Conservation (phyloP, 2,329 filamentous ascomycete genomes). For the Hypoxylon sp. region DNA sequence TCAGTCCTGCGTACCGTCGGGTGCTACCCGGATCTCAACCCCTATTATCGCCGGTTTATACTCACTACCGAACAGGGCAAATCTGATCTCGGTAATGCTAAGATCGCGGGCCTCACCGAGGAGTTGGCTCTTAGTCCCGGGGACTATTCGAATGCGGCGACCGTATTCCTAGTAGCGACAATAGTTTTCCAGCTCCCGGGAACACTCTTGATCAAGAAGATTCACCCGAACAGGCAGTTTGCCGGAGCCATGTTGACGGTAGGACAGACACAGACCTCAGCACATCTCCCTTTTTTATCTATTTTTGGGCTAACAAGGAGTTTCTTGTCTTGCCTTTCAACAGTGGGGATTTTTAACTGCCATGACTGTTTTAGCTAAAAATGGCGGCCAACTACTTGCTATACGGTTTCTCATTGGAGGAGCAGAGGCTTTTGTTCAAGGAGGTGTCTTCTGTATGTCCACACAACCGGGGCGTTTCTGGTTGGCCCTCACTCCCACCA, state of each 20-base stretch:
- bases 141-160: slow-evolving; percentile 46
- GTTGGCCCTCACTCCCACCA: neutral
- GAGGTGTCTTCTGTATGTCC: slow-evolving; percentile 47
- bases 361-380: slow-evolving; percentile 42
- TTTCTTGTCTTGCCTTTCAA: slow-evolving; percentile 27
- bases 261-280: slow-evolving; percentile 23
- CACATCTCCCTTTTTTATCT: neutral
- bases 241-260: slow-evolving; percentile 45
- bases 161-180: slow-evolving; percentile 43
- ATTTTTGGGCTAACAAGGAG: slow-evolving; percentile 21
- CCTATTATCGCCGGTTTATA: slow-evolving; percentile 9
- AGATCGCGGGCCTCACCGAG: slow-evolving; percentile 47
- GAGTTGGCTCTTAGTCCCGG: slow-evolving; percentile 42
- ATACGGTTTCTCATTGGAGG: slow-evolving; percentile 46
- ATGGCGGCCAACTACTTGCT: slow-evolving; percentile 38
- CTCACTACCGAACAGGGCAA: slow-evolving; percentile 44
- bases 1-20: slow-evolving; percentile 16
- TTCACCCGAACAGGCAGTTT: slow-evolving; percentile 47
- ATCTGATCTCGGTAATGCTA: slow-evolving; percentile 49
- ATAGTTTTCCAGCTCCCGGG: slow-evolving; percentile 49
- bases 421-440: slow-evolving; percentile 48
- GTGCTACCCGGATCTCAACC: neutral
- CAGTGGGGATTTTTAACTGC: slow-evolving; percentile 49
- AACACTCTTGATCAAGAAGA: slow-evolving; percentile 47
- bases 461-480: neutral